Evolutionary conservation across 495 filamentous ascomycete genomes (phyloP), one percentile per base, ranked within the genome.

Genomic region (Pyronema omphalodes): DNA sequence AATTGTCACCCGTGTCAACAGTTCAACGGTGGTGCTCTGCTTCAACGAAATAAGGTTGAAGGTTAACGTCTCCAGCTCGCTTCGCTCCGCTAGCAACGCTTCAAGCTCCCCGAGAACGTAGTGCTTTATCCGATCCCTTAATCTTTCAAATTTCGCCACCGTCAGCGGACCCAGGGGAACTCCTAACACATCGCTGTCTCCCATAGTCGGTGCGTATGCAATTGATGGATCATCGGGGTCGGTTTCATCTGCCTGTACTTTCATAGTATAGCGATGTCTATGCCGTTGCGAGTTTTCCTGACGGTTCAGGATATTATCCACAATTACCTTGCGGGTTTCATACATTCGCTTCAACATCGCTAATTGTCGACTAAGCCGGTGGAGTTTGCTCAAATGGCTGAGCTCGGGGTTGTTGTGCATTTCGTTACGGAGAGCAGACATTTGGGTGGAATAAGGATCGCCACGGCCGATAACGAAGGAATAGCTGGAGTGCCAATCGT

Each of bases 21-120:
- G 76, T 49, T 88, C 85, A 6, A 88, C 83, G 1, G 80, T 78
- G 53, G 82, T 74, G 3, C 83, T 85, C 68, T 93, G 82, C 60
- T 85, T 85, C 60, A 89, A 79, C 9, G 86, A 81, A 52, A 85
- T 87, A 59, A 93, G 73, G 68, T 88, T 89, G 74, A 91, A 93
- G 19, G 54, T 58, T 67, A 88, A 74, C 50, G 78, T 79, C 14
- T 86, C 82, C 41, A 93, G 69, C 6, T 80, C 77, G 19, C 83
- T 80, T 62, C 88, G 89, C 66, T 89, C 86, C 35, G 73, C 75
- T 35, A 89, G 67, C 62, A 82, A 87, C 56, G 84, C 80, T 46
- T 86, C 76, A 41, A 89, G 84, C 62, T 88, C 83, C 53, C 79
- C 84, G 61, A 93, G 64, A 50, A 85, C 86, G 49, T 89, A 84